A percentile compares a stretch with the other conserved stretches of the same genome.
These are phyloP conservation scores for Globisporangium cederbergense DNA, from an alignment of 352 stramenopile species.

Conservation along the genomic window DNA sequence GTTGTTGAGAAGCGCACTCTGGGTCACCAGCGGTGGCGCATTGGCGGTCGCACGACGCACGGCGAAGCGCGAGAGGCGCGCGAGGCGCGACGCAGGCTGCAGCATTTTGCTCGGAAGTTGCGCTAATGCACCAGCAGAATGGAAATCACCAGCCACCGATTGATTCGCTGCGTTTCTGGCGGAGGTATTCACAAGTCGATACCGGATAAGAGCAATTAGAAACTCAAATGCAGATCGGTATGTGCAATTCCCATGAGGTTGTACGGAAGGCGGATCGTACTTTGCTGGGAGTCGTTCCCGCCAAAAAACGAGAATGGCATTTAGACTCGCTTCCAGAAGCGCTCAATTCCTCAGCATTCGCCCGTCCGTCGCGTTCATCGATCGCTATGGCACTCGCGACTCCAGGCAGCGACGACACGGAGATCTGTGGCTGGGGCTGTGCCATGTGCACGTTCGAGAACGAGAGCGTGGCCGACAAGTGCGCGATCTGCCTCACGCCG, in stretches of 20 bases:
- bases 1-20: not conserved
- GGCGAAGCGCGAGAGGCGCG: slow-evolving; percentile 1
- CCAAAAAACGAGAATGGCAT: not conserved
- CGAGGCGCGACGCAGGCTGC: slow-evolving; percentile 8
- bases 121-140: slow-evolving; percentile 8
- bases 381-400: not conserved
- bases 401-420: not conserved
- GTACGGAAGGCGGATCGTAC: not conserved
- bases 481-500: slow-evolving; percentile 48
- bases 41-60: not conserved
- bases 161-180: not conserved
- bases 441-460: slow-evolving; percentile 79
- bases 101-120: slow-evolving; percentile 10
- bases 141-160: not conserved
- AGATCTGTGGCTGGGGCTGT: slow-evolving; percentile 47
- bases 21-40: not conserved
- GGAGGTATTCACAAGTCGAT: too few relatives aligned
- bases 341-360: not conserved
- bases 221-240: not conserved
- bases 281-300: not conserved
- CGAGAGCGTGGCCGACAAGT: slow-evolving; percentile 24
- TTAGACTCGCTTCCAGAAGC: slow-evolving; percentile 1
- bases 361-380: too few relatives aligned
- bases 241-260: too few relatives aligned
- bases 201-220: not conserved